Evolutionary conservation across 208 protist species (phyloP).

Genomic region (Angomonas deanei): DNA sequence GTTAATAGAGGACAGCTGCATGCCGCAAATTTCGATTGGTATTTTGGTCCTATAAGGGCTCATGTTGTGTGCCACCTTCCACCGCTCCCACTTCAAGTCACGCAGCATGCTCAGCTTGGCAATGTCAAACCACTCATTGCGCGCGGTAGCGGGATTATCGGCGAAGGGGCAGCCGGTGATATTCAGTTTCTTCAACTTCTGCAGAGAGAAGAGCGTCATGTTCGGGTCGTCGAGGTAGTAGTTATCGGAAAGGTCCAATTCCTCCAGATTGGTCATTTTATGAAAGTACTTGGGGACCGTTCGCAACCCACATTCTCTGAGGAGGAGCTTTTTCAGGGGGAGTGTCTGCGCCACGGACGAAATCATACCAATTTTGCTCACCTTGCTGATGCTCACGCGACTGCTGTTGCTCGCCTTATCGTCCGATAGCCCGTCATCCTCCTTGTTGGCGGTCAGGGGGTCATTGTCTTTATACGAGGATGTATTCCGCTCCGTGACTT

Average conservation of each 20-base stretch:
- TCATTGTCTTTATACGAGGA: neutral
- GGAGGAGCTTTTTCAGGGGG: conserved; percentile 58
- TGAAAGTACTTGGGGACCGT: conserved; percentile 88
- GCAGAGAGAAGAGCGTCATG: conserved; percentile 83
- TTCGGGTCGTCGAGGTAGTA: conserved; percentile 74
- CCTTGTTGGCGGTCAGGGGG: neutral
- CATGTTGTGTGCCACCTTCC: conserved; percentile 70
- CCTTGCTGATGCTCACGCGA: conserved; percentile 55
- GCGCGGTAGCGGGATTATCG: conserved; percentile 36
- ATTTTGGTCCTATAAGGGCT: conserved; percentile 81
- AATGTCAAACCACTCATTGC: conserved; percentile 87
- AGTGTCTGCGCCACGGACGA: conserved; percentile 54
- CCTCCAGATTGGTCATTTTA: conserved; percentile 67
- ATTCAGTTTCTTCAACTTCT: conserved; percentile 69
- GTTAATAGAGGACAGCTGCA: conserved; percentile 56
- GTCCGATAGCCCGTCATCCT: neutral
- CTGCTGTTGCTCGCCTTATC: conserved; percentile 23
- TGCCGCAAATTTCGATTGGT: conserved; percentile 76
- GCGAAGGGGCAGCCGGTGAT: conserved; percentile 83
- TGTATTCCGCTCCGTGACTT: neutral
- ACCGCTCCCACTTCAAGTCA: conserved; percentile 80
- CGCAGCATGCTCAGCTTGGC: conserved; percentile 60
- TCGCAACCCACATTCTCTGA: conserved; percentile 60
- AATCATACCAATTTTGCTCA: conserved; percentile 64
- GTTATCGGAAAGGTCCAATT: conserved; percentile 84